A percentile compares a stretch with the other conserved stretches of the same genome.
Conservation (phyloP, 495 filamentous ascomycete genomes). For the Hyaloscypha finlandica region DNA sequence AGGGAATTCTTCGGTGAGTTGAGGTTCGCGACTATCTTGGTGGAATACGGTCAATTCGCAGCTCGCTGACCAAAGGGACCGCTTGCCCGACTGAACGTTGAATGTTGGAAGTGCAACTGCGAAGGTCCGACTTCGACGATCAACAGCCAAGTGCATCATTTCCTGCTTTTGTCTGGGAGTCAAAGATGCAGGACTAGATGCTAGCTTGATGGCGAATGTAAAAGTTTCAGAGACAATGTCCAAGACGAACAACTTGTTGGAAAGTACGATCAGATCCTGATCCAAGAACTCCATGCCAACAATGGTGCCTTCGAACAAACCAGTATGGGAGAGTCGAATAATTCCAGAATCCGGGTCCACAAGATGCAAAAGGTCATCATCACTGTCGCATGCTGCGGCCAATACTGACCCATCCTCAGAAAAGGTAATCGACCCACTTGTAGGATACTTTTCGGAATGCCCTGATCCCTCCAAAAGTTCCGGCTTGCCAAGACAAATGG, state of each 20-base stretch:
- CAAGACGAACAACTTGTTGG: constrained; percentile 63
- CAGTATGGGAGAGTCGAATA: constrained; percentile 53
- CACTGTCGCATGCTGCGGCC: constrained; percentile 54
- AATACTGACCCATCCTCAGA: constrained; percentile 88
- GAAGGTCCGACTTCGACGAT: constrained; percentile 55
- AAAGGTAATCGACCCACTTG: constrained; percentile 63
- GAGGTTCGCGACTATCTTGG: constrained; percentile 46
- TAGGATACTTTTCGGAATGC: constrained; percentile 21
- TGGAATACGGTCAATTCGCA: constrained; percentile 61
- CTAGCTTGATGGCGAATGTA: constrained; percentile 49
- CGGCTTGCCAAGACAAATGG: constrained; percentile 54
- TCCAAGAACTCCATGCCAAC: constrained; percentile 58
- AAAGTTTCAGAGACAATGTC: constrained; percentile 64
- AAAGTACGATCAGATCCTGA: constrained; percentile 62
- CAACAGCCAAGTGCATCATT: constrained; percentile 61
- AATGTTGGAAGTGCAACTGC: constrained; percentile 53
- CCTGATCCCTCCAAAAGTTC: constrained; percentile 35
- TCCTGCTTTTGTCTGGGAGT: constrained; percentile 35
- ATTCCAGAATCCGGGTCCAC: constrained; percentile 60
- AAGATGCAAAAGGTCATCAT: constrained; percentile 55
- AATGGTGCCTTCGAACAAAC: constrained; percentile 55
- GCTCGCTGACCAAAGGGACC: constrained; percentile 15
- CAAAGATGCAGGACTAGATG: constrained; percentile 34
- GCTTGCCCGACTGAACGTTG: not conserved
- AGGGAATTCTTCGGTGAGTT: constrained; percentile 48